Conservation (phyloP, 2,329 filamentous ascomycete species). For the Tolypocladium album region DNA sequence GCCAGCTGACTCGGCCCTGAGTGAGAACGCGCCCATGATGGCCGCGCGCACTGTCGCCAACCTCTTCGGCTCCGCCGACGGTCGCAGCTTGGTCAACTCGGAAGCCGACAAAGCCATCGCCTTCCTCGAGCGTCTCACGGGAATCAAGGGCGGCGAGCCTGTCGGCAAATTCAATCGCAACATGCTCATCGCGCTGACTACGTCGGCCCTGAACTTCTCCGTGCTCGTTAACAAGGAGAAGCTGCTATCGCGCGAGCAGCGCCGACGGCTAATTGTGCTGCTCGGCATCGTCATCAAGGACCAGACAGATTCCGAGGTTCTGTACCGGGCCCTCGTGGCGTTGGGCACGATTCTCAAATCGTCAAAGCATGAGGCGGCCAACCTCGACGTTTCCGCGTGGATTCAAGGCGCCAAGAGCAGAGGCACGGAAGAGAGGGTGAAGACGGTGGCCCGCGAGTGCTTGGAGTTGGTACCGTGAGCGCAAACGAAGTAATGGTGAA, state of each 20-base stretch:
- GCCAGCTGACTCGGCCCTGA: conserved; percentile 43
- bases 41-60: conserved; percentile 73
- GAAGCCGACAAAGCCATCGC: conserved; percentile 46
- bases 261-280: conserved; percentile 42
- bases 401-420: conserved; percentile 32
- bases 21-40: conserved; percentile 81
- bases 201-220: conserved; percentile 74
- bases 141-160: conserved; percentile 32
- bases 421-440: conserved; percentile 35
- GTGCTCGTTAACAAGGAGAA: conserved; percentile 51
- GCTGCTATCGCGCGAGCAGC: conserved; percentile 21
- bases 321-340: conserved; percentile 74
- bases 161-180: conserved; percentile 60
- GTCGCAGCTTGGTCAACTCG: conserved; percentile 54
- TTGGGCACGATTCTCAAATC: conserved; percentile 64
- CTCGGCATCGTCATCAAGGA: conserved; percentile 51
- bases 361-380: conserved; percentile 29
- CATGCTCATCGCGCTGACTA: conserved; percentile 70
- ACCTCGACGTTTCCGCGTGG: conserved; percentile 28
- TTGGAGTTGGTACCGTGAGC: conserved; percentile 17
- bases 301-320: conserved; percentile 68
- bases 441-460: conserved; percentile 35
- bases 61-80: conserved; percentile 65
- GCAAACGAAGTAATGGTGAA: neutral
- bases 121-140: conserved; percentile 53